These are phyloP conservation scores for Stagonosporopsis rhizophila DNA, from an alignment of 2,329 filamentous ascomycete species.

Conservation along the genomic window DNA sequence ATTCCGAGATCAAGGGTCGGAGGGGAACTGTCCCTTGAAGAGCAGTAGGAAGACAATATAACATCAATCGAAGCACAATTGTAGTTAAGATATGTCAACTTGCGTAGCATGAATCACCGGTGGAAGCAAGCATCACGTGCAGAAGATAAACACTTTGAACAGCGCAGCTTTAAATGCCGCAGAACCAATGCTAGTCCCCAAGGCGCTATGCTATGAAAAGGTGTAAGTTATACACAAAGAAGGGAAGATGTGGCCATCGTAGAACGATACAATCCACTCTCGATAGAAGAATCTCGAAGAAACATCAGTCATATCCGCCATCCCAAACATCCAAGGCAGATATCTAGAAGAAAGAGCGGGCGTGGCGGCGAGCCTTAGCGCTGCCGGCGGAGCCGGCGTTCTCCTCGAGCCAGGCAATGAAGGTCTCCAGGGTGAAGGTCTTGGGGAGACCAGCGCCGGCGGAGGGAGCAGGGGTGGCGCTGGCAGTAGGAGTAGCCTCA, in stretches of 20 bases:
- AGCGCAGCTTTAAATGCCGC: not conserved
- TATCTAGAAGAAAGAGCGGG: conserved; percentile 30
- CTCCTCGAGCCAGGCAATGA: conserved; percentile 46
- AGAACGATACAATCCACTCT: conserved; percentile 14
- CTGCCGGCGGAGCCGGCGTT: conserved; percentile 20
- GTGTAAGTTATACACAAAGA: conserved; percentile 11
- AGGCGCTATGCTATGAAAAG: conserved; percentile 10
- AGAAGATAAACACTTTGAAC: not conserved
- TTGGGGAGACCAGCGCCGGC: conserved; percentile 29
- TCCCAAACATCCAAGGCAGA: not conserved
- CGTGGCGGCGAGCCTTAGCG: conserved; percentile 38
- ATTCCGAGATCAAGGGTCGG: too few species aligned
- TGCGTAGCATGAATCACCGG: too few species aligned
- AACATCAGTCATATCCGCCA: conserved; percentile 10
- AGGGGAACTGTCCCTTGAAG: too few species aligned
- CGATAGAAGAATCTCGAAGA: not conserved
- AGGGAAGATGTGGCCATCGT: conserved; percentile 6
- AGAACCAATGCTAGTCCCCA: not conserved
- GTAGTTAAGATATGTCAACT: too few species aligned
- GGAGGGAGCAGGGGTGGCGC: conserved; percentile 21
- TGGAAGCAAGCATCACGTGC: not conserved
- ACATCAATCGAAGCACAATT: too few species aligned
- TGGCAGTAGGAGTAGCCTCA: conserved; percentile 13
- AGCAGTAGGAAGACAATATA: too few species aligned
- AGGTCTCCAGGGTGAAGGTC: conserved; percentile 44